Conservation (phyloP, 495 filamentous ascomycete genomes). For the Hypoxylon rickii region DNA sequence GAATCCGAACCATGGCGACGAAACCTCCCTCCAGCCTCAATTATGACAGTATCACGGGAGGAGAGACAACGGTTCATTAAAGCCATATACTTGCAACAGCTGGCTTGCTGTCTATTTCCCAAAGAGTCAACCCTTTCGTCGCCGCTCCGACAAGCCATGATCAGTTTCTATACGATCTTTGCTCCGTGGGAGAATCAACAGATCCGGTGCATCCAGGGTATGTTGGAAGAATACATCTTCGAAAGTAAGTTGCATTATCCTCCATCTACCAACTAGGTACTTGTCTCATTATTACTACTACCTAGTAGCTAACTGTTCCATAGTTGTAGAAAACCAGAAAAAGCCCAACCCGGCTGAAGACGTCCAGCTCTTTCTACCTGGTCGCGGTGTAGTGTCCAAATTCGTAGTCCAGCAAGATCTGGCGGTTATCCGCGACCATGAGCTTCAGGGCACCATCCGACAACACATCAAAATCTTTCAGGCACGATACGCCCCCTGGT, state of each 20-base stretch:
- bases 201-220: not conserved
- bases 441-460: not conserved
- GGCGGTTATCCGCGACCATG: not conserved
- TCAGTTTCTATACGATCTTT: not conserved
- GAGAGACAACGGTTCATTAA: slow-evolving; percentile 1
- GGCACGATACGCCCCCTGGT: too few relatives aligned
- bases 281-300: too few relatives aligned
- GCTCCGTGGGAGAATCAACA: not conserved
- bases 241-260: not conserved
- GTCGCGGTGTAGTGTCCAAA: not conserved
- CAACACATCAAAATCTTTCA: not conserved
- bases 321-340: not conserved
- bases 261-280: too few relatives aligned
- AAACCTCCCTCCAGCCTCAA: not conserved
- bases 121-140: not conserved
- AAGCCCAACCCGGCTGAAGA: not conserved
- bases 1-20: not conserved
- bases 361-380: not conserved
- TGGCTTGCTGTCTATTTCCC: not conserved
- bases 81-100: slow-evolving; percentile 2
- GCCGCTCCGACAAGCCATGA: not conserved
- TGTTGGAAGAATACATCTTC: not conserved
- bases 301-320: not conserved
- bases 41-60: not conserved
- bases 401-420: not conserved